Evolutionary conservation across 495 filamentous ascomycete species (phyloP).

Genomic region (Penicillium crystallinum): DNA sequence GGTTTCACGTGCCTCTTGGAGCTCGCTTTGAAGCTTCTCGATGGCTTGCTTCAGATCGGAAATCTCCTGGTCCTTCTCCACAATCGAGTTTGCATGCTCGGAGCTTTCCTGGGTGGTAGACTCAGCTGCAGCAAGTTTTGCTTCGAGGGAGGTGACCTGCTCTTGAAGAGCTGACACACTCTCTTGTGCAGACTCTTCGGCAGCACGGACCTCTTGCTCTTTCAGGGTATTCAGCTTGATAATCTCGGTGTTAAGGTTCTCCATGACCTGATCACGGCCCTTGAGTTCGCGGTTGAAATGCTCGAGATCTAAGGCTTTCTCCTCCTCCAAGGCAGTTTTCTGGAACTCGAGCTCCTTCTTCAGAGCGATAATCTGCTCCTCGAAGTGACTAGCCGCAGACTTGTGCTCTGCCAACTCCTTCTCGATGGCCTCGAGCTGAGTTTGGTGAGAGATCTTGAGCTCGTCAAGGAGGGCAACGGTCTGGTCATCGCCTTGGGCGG

Average conservation of each 20-base stretch:
- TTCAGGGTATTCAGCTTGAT: slow-evolving; percentile 36
- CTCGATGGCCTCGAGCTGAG: slow-evolving; percentile 34
- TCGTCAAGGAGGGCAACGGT: slow-evolving; percentile 34
- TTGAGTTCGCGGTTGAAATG: slow-evolving; percentile 35
- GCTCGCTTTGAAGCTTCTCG: slow-evolving; percentile 31
- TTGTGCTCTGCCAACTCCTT: slow-evolving; percentile 36
- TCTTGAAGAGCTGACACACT: slow-evolving; percentile 29
- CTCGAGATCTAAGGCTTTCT: slow-evolving; percentile 38
- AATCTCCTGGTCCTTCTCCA: slow-evolving; percentile 38
- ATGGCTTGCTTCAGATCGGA: slow-evolving; percentile 32
- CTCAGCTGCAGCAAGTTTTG: slow-evolving; percentile 34
- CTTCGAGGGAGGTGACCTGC: slow-evolving; percentile 35
- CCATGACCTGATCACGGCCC: slow-evolving; percentile 40
- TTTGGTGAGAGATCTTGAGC: slow-evolving; percentile 34
- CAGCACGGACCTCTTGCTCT: slow-evolving; percentile 36
- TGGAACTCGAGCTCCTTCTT: slow-evolving; percentile 37
- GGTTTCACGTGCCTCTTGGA: slow-evolving; percentile 29
- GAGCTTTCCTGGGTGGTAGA: slow-evolving; percentile 24
- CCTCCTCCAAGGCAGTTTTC: slow-evolving; percentile 31
- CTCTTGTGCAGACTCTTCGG: slow-evolving; percentile 38
- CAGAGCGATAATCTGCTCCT: slow-evolving; percentile 36
- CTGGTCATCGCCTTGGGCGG: slow-evolving; percentile 33
- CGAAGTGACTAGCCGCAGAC: slow-evolving; percentile 29
- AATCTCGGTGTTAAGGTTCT: slow-evolving; percentile 40
- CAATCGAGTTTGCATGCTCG: slow-evolving; percentile 26